A percentile compares a stretch with the other conserved stretches of the same genome.
Evolutionary conservation across 2,329 filamentous ascomycete genomes (phyloP).

Genomic region (Alternaria infectoria): DNA sequence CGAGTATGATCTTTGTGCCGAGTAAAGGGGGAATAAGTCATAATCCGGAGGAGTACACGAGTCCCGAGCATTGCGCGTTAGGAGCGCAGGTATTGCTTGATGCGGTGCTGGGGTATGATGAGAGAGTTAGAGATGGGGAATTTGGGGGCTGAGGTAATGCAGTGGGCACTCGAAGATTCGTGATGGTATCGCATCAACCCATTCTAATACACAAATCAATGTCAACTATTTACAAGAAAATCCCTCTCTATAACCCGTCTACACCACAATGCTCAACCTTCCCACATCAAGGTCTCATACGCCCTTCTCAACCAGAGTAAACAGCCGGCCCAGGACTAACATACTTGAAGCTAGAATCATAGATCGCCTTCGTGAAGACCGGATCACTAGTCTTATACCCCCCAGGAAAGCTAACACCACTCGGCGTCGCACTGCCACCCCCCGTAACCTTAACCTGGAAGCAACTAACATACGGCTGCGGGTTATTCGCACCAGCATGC

Average conservation of each 20-base stretch:
- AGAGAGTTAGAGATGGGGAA: too few relatives aligned
- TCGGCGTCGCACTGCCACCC: constrained; percentile 41
- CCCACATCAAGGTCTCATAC: too few relatives aligned
- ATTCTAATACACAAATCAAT: too few relatives aligned
- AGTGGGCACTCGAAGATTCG: too few relatives aligned
- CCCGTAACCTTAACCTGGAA: constrained; percentile 49
- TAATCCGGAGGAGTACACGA: constrained; percentile 53
- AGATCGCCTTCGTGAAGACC: constrained; percentile 45
- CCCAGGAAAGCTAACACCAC: constrained; percentile 44
- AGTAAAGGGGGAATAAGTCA: constrained; percentile 53
- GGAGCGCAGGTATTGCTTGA: constrained; percentile 57
- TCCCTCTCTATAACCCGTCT: too few relatives aligned
- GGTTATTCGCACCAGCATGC: constrained; percentile 39
- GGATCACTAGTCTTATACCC: constrained; percentile 43
- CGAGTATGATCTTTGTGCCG: constrained; percentile 55
- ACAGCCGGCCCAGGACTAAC: constrained; percentile 43
- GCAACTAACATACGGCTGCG: constrained; percentile 46
- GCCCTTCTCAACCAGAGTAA: constrained; percentile 32
- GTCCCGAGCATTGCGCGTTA: constrained; percentile 52
- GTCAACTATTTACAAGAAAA: too few relatives aligned
- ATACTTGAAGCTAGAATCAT: constrained; percentile 44
- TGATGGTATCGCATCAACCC: too few relatives aligned
- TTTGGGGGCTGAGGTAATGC: too few relatives aligned
- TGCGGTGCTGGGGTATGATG: constrained; percentile 8
- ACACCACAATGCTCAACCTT: too few relatives aligned